Evolutionary conservation across 2,329 filamentous ascomycete species (phyloP).

Genomic region (Calonectria fujianensis): DNA sequence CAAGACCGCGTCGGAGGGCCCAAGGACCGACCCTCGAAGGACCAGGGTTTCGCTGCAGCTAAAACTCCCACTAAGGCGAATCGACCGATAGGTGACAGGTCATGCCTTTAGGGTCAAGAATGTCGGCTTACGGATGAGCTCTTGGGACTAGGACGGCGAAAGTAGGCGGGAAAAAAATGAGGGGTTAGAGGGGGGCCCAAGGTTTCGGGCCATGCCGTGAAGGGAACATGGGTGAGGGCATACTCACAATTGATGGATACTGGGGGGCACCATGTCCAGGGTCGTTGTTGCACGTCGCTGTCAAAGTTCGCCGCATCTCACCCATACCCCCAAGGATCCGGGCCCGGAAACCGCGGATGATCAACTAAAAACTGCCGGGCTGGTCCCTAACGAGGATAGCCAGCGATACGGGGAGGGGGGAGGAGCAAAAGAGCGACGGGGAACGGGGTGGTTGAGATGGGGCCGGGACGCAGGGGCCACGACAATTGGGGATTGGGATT

Average conservation of each 20-base stretch:
- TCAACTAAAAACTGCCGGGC: constrained; percentile 46
- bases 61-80: constrained; percentile 50
- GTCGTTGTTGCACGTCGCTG: constrained; percentile 25
- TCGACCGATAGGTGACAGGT: constrained; percentile 46
- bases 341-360: constrained; percentile 48
- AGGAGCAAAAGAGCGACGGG: constrained; percentile 35
- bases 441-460: constrained; percentile 11
- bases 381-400: constrained; percentile 34
- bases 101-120: constrained; percentile 37
- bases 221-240: constrained; percentile 30
- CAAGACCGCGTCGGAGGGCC: constrained; percentile 29
- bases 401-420: constrained; percentile 38
- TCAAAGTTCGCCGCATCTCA: constrained; percentile 32
- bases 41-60: constrained; percentile 42
- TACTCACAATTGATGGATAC: constrained; percentile 12
- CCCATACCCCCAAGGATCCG: constrained; percentile 36
- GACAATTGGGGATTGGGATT: constrained; percentile 1
- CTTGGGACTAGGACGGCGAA: constrained; percentile 10
- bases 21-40: constrained; percentile 28
- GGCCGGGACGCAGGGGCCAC: constrained; percentile 30
- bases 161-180: constrained; percentile 23
- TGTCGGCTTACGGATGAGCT: constrained; percentile 10
- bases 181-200: constrained; percentile 33
- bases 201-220: constrained; percentile 40
- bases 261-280: constrained; percentile 7